Conservation (phyloP, 2,329 filamentous ascomycete species). For the Fusarium sacchari region DNA sequence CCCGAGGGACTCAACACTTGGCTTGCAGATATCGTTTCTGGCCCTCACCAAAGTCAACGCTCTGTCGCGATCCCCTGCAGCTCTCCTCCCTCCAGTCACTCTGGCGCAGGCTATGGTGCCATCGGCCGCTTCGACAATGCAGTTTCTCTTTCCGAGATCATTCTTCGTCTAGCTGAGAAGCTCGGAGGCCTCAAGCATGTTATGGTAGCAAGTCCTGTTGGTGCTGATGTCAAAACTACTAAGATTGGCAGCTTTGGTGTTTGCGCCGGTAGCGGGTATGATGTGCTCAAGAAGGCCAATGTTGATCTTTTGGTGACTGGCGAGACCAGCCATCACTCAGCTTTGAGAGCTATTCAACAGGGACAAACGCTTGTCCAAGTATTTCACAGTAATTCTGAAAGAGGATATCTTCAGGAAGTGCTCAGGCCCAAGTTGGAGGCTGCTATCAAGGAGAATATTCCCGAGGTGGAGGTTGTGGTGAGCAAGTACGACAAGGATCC, state of each 20-base stretch:
- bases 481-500: conserved; percentile 88
- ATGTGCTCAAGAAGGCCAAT: conserved; percentile 74
- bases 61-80: conserved; percentile 59
- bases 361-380: conserved; percentile 85
- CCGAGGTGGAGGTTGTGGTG: conserved; percentile 71
- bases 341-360: conserved; percentile 84
- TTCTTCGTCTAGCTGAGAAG: conserved; percentile 68
- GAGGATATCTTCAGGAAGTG: conserved; percentile 79
- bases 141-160: conserved; percentile 55
- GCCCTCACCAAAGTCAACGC: conserved; percentile 52
- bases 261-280: conserved; percentile 88
- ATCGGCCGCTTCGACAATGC: conserved; percentile 54
- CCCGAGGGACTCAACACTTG: conserved; percentile 89
- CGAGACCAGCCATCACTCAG: conserved; percentile 93
- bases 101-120: conserved; percentile 64
- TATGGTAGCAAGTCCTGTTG: conserved; percentile 64
- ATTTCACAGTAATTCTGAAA: conserved; percentile 94
- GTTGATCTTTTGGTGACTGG: conserved; percentile 91
- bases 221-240: conserved; percentile 47
- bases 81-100: conserved; percentile 54
- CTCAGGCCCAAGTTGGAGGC: conserved; percentile 73
- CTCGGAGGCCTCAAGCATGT: conserved; percentile 71
- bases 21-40: conserved; percentile 87
- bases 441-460: conserved; percentile 61
- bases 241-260: conserved; percentile 79